Evolutionary conservation across 345 rosid species (phyloP), one percentile per base, ranked within the genome.

Genomic region (Syzygium oleosum): DNA sequence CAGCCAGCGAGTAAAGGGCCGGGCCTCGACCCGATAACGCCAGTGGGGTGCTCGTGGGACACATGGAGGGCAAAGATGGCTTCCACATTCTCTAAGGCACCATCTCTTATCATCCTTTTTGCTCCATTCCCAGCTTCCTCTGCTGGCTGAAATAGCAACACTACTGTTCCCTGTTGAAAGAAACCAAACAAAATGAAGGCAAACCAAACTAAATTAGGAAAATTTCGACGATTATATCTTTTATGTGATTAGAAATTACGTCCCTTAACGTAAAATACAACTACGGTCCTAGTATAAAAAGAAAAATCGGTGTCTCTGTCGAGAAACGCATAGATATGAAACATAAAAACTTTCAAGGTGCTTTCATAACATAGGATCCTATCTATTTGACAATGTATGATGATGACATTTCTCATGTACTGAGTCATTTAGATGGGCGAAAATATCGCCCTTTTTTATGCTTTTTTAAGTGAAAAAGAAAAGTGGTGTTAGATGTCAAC

Each of bases 81-180:
- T 80, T 95, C 95, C 21, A 97, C 93, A 58, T 95, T 90, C 5
- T 94, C 97, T 9, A 96, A 88, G 0, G 97, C 98, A 9, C 95
- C 97, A 14, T 97, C 99, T 88, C 88, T 92, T 2, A 97, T 97
- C 99, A 97, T 95, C 54, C 90, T 77, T 84, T 96, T 97, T 22
- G 99, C 99, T 13, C 99, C 99, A 51, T 97, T 97, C 34, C 99
- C 99, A 25, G 98, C 99, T 93, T 97, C 99, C 91, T 97, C 99
- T 9, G 99, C 98, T 5, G 99, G 98, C 88, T 97, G 99, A 84
- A 97, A 97, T n/a, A 97, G 78, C 54, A 96, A 51, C 65, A 97
- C 85, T n/a, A 96, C 97, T 1, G 99, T 97, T 86, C 99, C 99
- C 99, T 97, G 78, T 43, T 12, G 80, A 68, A 68, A 34, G 46